Conservation (phyloP, 495 filamentous ascomycete genomes). For the Wilcoxina mikolae region DNA sequence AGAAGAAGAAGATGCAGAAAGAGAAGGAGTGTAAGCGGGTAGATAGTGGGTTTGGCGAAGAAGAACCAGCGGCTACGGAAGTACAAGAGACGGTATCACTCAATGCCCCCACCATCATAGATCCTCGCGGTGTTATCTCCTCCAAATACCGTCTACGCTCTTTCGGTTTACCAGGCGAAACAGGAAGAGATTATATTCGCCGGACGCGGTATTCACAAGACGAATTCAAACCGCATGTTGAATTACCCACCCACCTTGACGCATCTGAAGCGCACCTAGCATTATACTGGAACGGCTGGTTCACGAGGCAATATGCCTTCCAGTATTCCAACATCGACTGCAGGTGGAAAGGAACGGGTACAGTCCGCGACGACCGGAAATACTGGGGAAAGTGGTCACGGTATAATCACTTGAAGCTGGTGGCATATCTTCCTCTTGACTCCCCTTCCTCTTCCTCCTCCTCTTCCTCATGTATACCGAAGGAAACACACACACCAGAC, state of each 20-base stretch:
- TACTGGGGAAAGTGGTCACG: conserved; percentile 15
- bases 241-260: conserved; percentile 13
- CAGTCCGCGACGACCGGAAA: conserved; percentile 19
- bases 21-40: conserved; percentile 3
- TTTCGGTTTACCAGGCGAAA: conserved; percentile 6
- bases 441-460: background rate
- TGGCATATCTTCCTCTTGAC: conserved; percentile 13
- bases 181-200: conserved; percentile 13
- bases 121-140: conserved; percentile 19
- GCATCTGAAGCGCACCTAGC: conserved; percentile 11
- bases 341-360: conserved; percentile 21
- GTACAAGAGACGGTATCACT: conserved; percentile 5
- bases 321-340: conserved; percentile 10
- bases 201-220: background rate
- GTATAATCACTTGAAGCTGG: conserved; percentile 23
- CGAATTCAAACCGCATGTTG: background rate
- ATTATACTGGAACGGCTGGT: conserved; percentile 23
- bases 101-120: conserved; percentile 23
- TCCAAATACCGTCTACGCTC: conserved; percentile 16
- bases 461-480: background rate
- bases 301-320: conserved; percentile 20
- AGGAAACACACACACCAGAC: background rate
- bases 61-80: background rate
- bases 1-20: background rate
- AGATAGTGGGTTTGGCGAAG: conserved; percentile 19